Percentiles rank a stretch among this genome's conserved stretches.
Conservation (phyloP, 2,329 filamentous ascomycete species). For the Tolypocladium ovalisporum region DNA sequence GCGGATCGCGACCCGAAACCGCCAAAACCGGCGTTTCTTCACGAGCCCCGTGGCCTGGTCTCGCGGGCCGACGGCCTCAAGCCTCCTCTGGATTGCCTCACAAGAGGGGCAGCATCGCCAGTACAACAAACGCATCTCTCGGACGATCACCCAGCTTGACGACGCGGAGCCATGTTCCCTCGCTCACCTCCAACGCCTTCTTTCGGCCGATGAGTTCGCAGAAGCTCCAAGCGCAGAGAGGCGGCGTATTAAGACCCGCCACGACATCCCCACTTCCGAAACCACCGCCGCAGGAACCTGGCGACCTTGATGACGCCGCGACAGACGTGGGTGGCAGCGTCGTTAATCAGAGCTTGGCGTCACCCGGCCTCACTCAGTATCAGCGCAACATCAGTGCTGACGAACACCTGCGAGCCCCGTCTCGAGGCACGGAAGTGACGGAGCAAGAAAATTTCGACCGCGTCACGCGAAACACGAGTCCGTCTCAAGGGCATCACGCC, state of each 20-base stretch:
- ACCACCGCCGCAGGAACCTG: slow-evolving; percentile 9
- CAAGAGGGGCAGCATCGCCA: slow-evolving; percentile 31
- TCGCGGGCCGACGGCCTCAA: slow-evolving; percentile 43
- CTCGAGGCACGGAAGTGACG: slow-evolving; percentile 71
- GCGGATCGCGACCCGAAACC: slow-evolving; percentile 41
- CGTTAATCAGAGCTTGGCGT: slow-evolving; percentile 39
- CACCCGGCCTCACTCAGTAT: slow-evolving; percentile 33
- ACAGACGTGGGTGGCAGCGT: slow-evolving; percentile 32
- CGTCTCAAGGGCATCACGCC: slow-evolving; percentile 47
- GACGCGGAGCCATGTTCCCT: slow-evolving; percentile 81
- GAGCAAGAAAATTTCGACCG: slow-evolving; percentile 62
- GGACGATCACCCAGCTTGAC: slow-evolving; percentile 46
- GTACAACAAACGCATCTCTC: slow-evolving; percentile 40
- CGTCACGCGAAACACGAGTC: slow-evolving; percentile 63
- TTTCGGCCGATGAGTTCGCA: slow-evolving; percentile 96
- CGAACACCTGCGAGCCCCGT: slow-evolving; percentile 48
- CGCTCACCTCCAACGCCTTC: slow-evolving; percentile 80
- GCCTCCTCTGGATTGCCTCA: slow-evolving; percentile 29
- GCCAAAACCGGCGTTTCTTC: slow-evolving; percentile 35
- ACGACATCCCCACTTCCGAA: slow-evolving; percentile 27
- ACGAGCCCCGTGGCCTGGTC: slow-evolving; percentile 37
- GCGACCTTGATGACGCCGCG: slow-evolving; percentile 26
- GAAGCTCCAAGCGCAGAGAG: slow-evolving; percentile 80
- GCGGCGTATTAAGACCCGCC: slow-evolving; percentile 36
- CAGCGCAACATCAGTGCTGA: slow-evolving; percentile 22